Percentiles rank a stretch among this genome's conserved stretches.
Conservation (phyloP, 495 filamentous ascomycete species). For the Staphylotrichum longicolle region DNA sequence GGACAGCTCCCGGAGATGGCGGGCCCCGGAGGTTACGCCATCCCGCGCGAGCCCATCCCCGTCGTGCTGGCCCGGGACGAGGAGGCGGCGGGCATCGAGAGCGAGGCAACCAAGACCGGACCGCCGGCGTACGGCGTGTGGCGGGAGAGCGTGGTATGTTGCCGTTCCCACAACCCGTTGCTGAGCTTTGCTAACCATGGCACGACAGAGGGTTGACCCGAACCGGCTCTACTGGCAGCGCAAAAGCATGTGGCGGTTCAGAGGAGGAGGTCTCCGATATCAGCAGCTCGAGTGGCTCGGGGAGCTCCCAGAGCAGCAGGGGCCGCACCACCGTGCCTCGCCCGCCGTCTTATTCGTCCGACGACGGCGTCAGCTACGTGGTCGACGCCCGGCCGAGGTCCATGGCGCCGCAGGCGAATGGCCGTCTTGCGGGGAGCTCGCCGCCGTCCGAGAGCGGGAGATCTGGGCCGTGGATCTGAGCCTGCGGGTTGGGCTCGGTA, state of each 20-base stretch:
- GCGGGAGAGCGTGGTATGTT: slow-evolving; percentile 76
- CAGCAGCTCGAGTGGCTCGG: slow-evolving; percentile 4
- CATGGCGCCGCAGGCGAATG: slow-evolving; percentile 38
- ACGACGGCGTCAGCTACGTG: slow-evolving; percentile 68
- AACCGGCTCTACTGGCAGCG: slow-evolving; percentile 77
- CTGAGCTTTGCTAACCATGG: slow-evolving; percentile 8
- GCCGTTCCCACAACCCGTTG: background rate
- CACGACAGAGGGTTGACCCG: slow-evolving; percentile 66
- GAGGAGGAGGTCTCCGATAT: slow-evolving; percentile 19
- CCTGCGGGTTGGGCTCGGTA: background rate
- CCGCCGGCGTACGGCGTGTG: slow-evolving; percentile 89
- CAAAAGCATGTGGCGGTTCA: slow-evolving; percentile 41
- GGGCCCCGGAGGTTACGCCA: slow-evolving; percentile 57
- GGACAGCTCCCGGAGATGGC: slow-evolving; percentile 39
- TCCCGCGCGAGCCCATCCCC: slow-evolving; percentile 60
- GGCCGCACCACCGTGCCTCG: slow-evolving; percentile 38
- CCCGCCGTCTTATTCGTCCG: slow-evolving; percentile 69
- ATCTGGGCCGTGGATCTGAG: slow-evolving; percentile 27
- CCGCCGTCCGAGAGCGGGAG: slow-evolving; percentile 47
- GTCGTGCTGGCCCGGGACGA: slow-evolving; percentile 62
- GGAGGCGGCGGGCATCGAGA: slow-evolving; percentile 54
- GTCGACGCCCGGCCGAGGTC: slow-evolving; percentile 59
- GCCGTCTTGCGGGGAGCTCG: slow-evolving; percentile 12
- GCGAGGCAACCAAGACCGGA: slow-evolving; percentile 55
- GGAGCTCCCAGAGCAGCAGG: background rate